Evolutionary conservation across 2,329 filamentous ascomycete genomes (phyloP).

Genomic region (Leptodontidium sp.): DNA sequence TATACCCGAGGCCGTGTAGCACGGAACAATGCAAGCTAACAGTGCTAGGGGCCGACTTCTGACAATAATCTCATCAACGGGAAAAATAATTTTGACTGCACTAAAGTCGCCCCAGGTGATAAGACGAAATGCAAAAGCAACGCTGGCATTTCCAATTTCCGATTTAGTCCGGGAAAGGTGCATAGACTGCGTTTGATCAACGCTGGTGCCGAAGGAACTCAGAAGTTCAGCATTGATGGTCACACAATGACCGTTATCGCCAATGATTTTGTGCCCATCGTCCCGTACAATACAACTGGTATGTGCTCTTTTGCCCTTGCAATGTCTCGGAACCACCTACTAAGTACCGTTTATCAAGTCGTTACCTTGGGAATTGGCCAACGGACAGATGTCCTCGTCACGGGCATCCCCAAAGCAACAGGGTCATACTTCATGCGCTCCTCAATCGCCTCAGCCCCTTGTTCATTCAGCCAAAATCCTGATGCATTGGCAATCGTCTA

Average conservation of each 20-base stretch:
- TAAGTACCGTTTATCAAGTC: conserved; percentile 54
- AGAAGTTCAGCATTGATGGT: conserved; percentile 58
- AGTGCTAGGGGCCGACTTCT: conserved; percentile 36
- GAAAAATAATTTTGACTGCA: conserved; percentile 44
- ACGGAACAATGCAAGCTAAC: no score
- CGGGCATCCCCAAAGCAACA: conserved; percentile 53
- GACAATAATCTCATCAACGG: conserved; percentile 49
- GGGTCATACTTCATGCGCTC: conserved; percentile 63
- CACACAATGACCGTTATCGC: conserved; percentile 68
- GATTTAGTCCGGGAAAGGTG: conserved; percentile 52
- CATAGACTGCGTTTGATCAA: conserved; percentile 60
- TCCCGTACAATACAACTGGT: conserved; percentile 32
- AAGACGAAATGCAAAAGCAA: conserved; percentile 36
- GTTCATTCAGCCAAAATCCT: conserved; percentile 57
- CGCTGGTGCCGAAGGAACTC: conserved; percentile 53
- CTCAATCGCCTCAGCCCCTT: conserved; percentile 54
- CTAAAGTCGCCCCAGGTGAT: conserved; percentile 35
- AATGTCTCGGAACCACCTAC: conserved; percentile 64
- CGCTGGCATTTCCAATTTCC: conserved; percentile 47
- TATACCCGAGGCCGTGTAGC: no score
- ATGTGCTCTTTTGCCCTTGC: neutral
- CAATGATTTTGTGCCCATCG: conserved; percentile 68
- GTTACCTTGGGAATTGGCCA: conserved; percentile 68
- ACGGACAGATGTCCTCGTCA: conserved; percentile 54
- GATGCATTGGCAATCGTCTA: conserved; percentile 68